Evolutionary conservation across 371 early-diverging fungal genomes (phyloP).

Genomic region (Basidiobolus meristosporus): DNA sequence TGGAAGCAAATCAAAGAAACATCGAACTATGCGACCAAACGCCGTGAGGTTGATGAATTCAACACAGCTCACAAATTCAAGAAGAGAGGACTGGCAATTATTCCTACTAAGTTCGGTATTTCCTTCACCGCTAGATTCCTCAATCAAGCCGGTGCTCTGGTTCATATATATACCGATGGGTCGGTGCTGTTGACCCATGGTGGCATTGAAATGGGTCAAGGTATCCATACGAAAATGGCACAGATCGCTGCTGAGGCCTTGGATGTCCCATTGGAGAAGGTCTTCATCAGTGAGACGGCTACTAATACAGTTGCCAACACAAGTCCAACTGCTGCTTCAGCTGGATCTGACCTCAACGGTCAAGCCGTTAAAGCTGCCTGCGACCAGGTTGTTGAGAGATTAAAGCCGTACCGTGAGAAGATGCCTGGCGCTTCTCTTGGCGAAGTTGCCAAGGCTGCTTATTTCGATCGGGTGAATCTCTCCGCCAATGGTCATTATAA

Average conservation of each 20-base stretch:
- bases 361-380: slow-evolving; percentile 55
- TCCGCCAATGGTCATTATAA: slow-evolving; percentile 55
- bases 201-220: slow-evolving; percentile 75
- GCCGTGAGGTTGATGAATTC: slow-evolving; percentile 25
- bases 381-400: slow-evolving; percentile 30
- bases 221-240: slow-evolving; percentile 60
- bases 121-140: slow-evolving; percentile 38
- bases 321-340: slow-evolving; percentile 48
- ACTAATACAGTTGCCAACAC: slow-evolving; percentile 55
- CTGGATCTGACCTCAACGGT: slow-evolving; percentile 62
- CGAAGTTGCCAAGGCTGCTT: slow-evolving; percentile 31
- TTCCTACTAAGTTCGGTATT: slow-evolving; percentile 60
- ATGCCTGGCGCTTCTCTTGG: slow-evolving; percentile 17
- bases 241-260: slow-evolving; percentile 51
- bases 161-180: slow-evolving; percentile 66
- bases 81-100: slow-evolving; percentile 45
- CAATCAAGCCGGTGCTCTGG: slow-evolving; percentile 61
- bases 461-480: slow-evolving; percentile 48
- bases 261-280: slow-evolving; percentile 24
- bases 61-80: slow-evolving; percentile 34
- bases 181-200: slow-evolving; percentile 57
- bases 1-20: slow-evolving; percentile 28
- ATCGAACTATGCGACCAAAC: slow-evolving; percentile 17
- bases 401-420: slow-evolving; percentile 35
- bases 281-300: slow-evolving; percentile 52